Percentiles rank a stretch among this genome's conserved stretches.
Conservation (phyloP, 768 basidiomycete species). For the Lactifluus hygrophoroides region DNA sequence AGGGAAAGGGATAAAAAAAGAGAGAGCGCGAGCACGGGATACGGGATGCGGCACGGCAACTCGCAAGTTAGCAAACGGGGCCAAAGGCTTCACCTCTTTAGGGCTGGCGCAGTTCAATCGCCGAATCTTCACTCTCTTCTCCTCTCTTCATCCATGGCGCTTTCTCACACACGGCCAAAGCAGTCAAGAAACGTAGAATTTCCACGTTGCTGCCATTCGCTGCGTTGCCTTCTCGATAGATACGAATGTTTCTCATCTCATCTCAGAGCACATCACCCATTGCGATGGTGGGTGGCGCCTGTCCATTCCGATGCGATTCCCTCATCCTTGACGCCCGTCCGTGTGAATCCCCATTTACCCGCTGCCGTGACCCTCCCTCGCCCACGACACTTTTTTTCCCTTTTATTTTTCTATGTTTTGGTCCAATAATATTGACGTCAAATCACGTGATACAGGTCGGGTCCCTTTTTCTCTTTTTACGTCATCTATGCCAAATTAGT, state of each 20-base stretch:
- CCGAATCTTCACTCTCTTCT: constrained; percentile 1
- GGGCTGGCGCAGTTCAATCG: constrained; percentile 20
- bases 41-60: too few relatives aligned
- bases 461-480: neutral
- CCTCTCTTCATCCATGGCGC: neutral
- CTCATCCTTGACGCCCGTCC: too few relatives aligned
- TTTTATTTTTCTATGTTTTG: neutral
- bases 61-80: constrained; percentile 4
- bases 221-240: too few relatives aligned
- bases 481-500: neutral
- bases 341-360: neutral
- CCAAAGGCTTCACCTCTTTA: constrained; percentile 18
- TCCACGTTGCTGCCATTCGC: too few relatives aligned
- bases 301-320: too few relatives aligned
- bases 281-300: too few relatives aligned
- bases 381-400: neutral
- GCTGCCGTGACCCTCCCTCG: too few relatives aligned
- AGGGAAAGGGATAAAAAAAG: constrained; percentile 8
- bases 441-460: constrained; percentile 2
- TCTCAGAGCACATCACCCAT: too few relatives aligned
- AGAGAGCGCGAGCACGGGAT: constrained; percentile 8
- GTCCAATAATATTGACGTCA: constrained; percentile 4
- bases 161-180: neutral
- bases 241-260: too few relatives aligned
- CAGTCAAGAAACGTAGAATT: too few relatives aligned